These are phyloP conservation scores for Pythium biforme DNA, from an alignment of 352 stramenopile genomes.

Conservation along the genomic window DNA sequence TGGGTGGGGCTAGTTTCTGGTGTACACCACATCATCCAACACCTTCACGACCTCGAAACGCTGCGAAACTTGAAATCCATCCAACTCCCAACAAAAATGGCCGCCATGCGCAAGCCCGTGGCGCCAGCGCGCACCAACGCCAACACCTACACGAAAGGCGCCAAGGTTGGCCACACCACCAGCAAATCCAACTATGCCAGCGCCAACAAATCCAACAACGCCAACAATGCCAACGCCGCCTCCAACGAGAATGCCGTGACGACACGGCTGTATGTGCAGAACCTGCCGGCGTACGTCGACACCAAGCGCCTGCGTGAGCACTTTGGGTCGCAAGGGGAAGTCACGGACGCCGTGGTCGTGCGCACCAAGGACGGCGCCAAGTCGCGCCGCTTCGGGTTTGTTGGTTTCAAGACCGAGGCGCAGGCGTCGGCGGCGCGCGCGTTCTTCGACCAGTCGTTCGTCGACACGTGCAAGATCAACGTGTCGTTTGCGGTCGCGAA, in stretches of 20 bases:
- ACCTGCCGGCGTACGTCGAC: conserved; percentile 78
- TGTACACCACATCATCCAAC: conserved; percentile 14
- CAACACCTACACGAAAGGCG: background rate
- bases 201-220: background rate
- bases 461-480: conserved; percentile 87
- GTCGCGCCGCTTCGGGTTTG: conserved; percentile 82
- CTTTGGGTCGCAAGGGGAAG: conserved; percentile 73
- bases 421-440: conserved; percentile 55
- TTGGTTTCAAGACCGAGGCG: conserved; percentile 70
- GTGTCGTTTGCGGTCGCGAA: conserved; percentile 81
- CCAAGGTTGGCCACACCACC: background rate
- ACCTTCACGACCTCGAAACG: conserved; percentile 6
- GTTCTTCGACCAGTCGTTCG: conserved; percentile 88
- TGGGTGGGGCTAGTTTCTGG: conserved; percentile 12
- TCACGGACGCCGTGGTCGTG: conserved; percentile 89
- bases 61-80: conserved; percentile 3
- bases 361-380: conserved; percentile 87
- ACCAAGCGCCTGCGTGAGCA: conserved; percentile 69
- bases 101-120: background rate
- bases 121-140: conserved; percentile 2
- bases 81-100: background rate
- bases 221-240: background rate
- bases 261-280: conserved; percentile 82
- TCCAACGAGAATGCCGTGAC: conserved; percentile 2
- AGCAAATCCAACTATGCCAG: too few species aligned